Conservation (phyloP, 2,329 filamentous ascomycete genomes). For the Alternaria ventricosa region DNA sequence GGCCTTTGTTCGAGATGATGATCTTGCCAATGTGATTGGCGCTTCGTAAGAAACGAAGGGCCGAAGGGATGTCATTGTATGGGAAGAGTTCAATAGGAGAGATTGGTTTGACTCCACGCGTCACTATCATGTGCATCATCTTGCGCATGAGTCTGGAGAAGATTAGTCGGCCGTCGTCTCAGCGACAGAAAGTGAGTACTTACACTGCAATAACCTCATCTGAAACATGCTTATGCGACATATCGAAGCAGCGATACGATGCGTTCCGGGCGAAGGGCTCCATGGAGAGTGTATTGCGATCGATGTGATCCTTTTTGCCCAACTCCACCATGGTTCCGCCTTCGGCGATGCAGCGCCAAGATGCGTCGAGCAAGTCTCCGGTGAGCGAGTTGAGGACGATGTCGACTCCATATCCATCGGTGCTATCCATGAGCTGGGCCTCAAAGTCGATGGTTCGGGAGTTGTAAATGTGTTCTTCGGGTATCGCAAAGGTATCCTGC, state of each 20-base stretch:
- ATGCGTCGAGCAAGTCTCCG: conserved; percentile 1
- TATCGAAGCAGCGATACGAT: conserved; percentile 2
- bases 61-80: too few species aligned
- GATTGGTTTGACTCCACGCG: too few species aligned
- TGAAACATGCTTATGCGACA: not conserved
- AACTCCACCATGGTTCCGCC: conserved; percentile 25
- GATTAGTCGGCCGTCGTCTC: too few species aligned
- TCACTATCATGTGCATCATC: too few species aligned
- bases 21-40: conserved; percentile 52
- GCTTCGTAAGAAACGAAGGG: conserved; percentile 25
- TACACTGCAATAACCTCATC: not conserved
- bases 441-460: not conserved
- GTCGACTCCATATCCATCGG: not conserved
- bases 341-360: not conserved
- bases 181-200: too few species aligned
- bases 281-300: conserved; percentile 6
- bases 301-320: conserved; percentile 23
- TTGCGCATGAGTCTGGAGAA: too few species aligned
- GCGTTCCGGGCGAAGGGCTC: conserved; percentile 2
- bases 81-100: too few species aligned
- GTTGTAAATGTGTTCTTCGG: not conserved
- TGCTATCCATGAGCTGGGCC: not conserved
- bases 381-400: conserved; percentile 1
- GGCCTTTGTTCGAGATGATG: conserved; percentile 34
- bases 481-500: not conserved